phyloP scores from a whole-genome alignment of 352 stramenopile genomes.

The Pythium graminicola region DNA sequence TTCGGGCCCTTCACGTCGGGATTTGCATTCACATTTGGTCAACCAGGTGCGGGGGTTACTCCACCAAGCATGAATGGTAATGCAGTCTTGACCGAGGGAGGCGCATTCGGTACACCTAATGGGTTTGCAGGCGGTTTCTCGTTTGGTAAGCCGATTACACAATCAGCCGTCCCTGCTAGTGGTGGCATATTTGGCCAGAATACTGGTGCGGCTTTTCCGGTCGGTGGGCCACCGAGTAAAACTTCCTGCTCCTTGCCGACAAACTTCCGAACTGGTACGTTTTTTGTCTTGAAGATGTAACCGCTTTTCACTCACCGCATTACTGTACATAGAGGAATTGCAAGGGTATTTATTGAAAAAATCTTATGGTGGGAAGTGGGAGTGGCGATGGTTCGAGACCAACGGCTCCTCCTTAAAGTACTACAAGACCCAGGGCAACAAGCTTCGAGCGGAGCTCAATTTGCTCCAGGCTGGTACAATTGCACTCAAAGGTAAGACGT shows the following conservation, averaged over 20 bases:
- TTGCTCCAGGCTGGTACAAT: background rate
- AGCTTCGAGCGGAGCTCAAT: background rate
- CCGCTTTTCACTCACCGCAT: no score
- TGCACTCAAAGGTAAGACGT: background rate
- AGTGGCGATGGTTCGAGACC: background rate
- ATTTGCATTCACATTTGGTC: background rate
- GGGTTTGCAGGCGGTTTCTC: conserved; percentile 6
- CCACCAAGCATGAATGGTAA: conserved; percentile 28
- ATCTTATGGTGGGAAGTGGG: background rate
- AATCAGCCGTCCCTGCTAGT: background rate
- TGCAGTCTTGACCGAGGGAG: conserved; percentile 27
- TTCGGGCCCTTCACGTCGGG: no score
- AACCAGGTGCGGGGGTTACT: conserved; percentile 34
- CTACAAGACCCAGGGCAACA: background rate
- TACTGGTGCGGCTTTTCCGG: background rate
- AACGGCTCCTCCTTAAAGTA: background rate
- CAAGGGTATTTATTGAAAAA: background rate
- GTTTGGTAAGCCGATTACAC: conserved; percentile 19
- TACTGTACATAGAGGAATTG: background rate
- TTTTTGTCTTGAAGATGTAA: background rate
- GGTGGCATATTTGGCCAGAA: background rate
- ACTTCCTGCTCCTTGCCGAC: background rate
- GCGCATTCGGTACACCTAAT: conserved; percentile 16
- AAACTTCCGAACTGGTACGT: background rate
- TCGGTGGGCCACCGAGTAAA: background rate